A percentile compares a stretch with the other conserved stretches of the same genome.
phyloP scores from a whole-genome alignment of 2,329 filamentous ascomycete genomes.

The Rugonectria rugulosa region DNA sequence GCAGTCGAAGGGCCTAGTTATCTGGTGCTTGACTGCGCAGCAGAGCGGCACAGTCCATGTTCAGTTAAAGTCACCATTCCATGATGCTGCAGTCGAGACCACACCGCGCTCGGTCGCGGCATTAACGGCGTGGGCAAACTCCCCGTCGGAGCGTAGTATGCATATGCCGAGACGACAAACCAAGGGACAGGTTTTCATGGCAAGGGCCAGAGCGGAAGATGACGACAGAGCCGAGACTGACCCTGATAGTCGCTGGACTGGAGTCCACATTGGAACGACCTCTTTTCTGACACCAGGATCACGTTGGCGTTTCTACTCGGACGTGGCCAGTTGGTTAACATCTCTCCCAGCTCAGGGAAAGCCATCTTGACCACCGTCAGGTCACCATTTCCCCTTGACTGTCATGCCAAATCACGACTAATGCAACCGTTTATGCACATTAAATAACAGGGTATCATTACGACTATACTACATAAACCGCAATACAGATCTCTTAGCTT shows the following conservation, averaged over 20 bases:
- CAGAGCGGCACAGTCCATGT: background rate
- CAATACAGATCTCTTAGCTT: slow-evolving; percentile 20
- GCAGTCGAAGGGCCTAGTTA: slow-evolving; percentile 20
- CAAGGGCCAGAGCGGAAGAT: no score
- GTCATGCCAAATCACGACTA: background rate
- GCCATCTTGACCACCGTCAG: no score
- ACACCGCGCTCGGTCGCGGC: background rate
- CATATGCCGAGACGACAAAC: background rate
- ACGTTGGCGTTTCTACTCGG: no score
- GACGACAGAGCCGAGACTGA: no score
- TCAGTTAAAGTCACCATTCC: background rate
- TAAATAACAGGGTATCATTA: slow-evolving; percentile 37
- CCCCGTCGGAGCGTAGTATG: background rate
- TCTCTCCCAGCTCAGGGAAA: no score
- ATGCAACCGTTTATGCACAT: background rate
- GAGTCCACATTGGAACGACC: no score
- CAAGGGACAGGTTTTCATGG: background rate
- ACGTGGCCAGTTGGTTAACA: no score
- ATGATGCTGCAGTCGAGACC: background rate
- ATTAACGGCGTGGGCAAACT: background rate
- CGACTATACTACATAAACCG: slow-evolving; percentile 27
- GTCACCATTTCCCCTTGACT: background rate
- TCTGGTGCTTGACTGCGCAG: no score
- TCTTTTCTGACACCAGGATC: no score
- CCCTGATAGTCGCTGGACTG: no score